Conservation (phyloP, 2,329 filamentous ascomycete species). For the Fusarium subglutinans region DNA sequence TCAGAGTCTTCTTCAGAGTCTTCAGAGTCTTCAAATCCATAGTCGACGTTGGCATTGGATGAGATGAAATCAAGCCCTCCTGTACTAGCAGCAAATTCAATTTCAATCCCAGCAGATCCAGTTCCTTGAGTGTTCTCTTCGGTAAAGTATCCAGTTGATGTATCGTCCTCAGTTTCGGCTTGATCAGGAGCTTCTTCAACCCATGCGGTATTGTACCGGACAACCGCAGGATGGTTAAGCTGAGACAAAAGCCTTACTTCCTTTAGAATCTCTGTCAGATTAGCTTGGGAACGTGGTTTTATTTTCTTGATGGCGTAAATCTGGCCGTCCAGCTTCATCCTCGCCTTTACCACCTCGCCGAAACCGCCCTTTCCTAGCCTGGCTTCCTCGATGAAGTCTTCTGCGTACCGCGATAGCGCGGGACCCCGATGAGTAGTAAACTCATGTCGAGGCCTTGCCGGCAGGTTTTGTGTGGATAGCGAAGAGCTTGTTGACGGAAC, state of each 20-base stretch:
- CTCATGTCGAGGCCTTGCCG: slow-evolving; percentile 66
- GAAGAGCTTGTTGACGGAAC: slow-evolving; percentile 55
- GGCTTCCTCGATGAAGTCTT: slow-evolving; percentile 91
- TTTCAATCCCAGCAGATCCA: slow-evolving; percentile 53
- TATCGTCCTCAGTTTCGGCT: slow-evolving; percentile 65
- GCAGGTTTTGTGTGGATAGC: slow-evolving; percentile 54
- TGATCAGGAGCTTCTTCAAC: slow-evolving; percentile 74
- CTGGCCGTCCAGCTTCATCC: slow-evolving; percentile 92
- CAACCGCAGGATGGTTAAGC: slow-evolving; percentile 85
- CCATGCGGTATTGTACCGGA: slow-evolving; percentile 97
- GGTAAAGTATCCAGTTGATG: slow-evolving; percentile 60
- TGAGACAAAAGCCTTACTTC: slow-evolving; percentile 91
- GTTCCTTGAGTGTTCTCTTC: slow-evolving; percentile 50
- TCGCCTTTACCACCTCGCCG: slow-evolving; percentile 93
- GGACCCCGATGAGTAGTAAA: slow-evolving; percentile 62
- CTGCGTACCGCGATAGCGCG: slow-evolving; percentile 78
- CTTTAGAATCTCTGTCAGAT: slow-evolving; percentile 82
- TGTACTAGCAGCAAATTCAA: slow-evolving; percentile 76
- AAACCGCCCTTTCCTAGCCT: slow-evolving; percentile 93
- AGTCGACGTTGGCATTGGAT: slow-evolving; percentile 82
- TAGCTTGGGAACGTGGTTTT: slow-evolving; percentile 79
- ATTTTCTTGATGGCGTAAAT: slow-evolving; percentile 99
- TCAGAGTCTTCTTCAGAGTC: slow-evolving; percentile 58
- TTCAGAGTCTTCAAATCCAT: slow-evolving; percentile 65
- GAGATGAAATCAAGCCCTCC: slow-evolving; percentile 93